A percentile compares a stretch with the other conserved stretches of the same genome.
phyloP scores from a whole-genome alignment of 164 flowering plant genomes.

The Amborella trichopoda region DNA sequence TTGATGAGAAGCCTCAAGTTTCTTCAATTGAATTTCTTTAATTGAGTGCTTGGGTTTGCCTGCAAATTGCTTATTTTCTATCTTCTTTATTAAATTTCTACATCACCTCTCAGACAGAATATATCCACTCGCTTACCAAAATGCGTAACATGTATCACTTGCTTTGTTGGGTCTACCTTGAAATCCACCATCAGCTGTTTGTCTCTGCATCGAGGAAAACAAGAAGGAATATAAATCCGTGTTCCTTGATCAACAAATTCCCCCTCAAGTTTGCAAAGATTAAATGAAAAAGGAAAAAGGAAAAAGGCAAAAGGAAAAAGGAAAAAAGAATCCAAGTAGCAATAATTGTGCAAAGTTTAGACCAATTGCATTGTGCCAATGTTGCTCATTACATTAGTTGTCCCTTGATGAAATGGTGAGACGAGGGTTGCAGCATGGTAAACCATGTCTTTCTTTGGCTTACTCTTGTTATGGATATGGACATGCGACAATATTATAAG shows the following conservation, averaged over 20 bases:
- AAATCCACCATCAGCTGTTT: constrained; percentile 81
- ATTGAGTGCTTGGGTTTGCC: neutral
- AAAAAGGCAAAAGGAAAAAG: neutral
- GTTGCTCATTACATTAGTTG: neutral
- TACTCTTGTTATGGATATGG: too few relatives aligned
- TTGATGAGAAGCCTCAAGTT: too few relatives aligned
- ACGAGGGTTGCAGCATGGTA: too few relatives aligned
- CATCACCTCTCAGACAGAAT: neutral
- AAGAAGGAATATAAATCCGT: neutral
- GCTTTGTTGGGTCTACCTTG: constrained; percentile 88
- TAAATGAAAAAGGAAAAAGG: neutral
- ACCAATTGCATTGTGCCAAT: neutral
- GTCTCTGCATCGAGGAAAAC: constrained; percentile 40
- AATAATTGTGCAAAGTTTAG: neutral
- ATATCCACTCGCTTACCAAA: constrained; percentile 45
- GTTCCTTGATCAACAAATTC: neutral
- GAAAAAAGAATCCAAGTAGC: neutral
- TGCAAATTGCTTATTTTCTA: neutral
- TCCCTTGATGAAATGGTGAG: too few relatives aligned
- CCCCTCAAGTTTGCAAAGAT: neutral
- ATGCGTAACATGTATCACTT: constrained; percentile 91
- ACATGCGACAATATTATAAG: too few relatives aligned
- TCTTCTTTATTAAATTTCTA: neutral
- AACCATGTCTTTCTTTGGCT: too few relatives aligned
- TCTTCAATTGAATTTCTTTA: too few relatives aligned